phyloP scores from a whole-genome alignment of 2,329 filamentous ascomycete genomes.

The Pseudogymnoascus sp. region DNA sequence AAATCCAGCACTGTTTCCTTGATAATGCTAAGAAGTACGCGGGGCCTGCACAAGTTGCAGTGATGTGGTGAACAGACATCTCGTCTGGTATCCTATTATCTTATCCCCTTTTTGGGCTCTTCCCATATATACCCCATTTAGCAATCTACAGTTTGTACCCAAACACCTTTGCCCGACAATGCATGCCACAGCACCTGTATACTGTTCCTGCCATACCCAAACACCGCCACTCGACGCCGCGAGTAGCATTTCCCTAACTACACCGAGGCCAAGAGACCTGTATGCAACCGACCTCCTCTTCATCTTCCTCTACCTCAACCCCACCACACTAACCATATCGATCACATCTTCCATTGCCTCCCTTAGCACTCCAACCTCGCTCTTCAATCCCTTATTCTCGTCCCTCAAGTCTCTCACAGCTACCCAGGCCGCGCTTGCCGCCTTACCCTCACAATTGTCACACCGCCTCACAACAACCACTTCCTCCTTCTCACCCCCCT shows the following conservation, averaged over 20 bases:
- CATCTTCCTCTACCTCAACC: background rate
- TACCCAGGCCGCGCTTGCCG: conserved; percentile 56
- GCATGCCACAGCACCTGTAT: background rate
- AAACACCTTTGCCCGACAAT: background rate
- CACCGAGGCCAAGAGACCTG: background rate
- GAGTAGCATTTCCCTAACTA: background rate
- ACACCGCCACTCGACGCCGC: background rate
- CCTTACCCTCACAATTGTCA: conserved; percentile 50
- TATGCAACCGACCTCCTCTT: background rate
- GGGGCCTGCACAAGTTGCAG: background rate
- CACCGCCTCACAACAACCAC: conserved; percentile 32
- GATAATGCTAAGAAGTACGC: background rate
- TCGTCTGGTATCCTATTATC: background rate
- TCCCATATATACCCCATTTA: background rate
- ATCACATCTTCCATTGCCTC: conserved; percentile 53
- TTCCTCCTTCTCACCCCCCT: conserved; percentile 12
- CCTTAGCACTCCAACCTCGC: conserved; percentile 51
- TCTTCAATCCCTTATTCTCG: conserved; percentile 56
- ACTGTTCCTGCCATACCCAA: background rate
- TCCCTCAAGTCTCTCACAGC: conserved; percentile 54
- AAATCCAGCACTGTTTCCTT: background rate
- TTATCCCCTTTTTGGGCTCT: background rate
- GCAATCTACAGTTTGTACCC: background rate
- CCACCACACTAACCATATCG: conserved; percentile 30
- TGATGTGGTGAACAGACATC: background rate